These are phyloP conservation scores for Fusarium domesticum DNA, from an alignment of 2,329 filamentous ascomycete genomes.

Conservation along the genomic window DNA sequence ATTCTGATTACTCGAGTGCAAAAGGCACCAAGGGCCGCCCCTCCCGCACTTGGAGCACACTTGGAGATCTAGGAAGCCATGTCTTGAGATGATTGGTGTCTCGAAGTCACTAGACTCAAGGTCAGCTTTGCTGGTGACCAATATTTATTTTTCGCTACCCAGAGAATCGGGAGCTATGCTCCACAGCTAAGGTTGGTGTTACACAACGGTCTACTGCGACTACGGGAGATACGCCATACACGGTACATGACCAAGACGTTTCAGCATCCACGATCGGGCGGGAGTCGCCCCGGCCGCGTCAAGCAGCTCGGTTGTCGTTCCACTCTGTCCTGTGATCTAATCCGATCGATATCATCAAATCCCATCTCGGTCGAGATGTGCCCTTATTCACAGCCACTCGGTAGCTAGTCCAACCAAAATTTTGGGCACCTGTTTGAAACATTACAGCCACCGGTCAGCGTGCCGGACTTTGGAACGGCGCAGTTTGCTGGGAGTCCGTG, in stretches of 20 bases:
- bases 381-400: too few species aligned
- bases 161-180: constrained; percentile 34
- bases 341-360: too few species aligned
- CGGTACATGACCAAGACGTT: too few species aligned
- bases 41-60: constrained; percentile 28
- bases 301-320: too few species aligned
- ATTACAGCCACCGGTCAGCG: too few species aligned
- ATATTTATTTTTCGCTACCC: constrained; percentile 29
- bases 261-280: too few species aligned
- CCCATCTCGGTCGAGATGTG: too few species aligned
- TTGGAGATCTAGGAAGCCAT: constrained; percentile 14
- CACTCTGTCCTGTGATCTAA: too few species aligned
- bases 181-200: constrained; percentile 30
- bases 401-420: too few species aligned
- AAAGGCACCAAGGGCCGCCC: constrained; percentile 23
- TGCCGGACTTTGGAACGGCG: too few species aligned
- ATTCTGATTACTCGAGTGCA: constrained; percentile 22
- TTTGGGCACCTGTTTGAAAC: too few species aligned
- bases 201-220: constrained; percentile 18
- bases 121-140: constrained; percentile 25
- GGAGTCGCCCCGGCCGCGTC: not conserved
- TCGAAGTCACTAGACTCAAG: constrained; percentile 20
- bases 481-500: too few species aligned
- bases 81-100: constrained; percentile 24
- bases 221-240: not conserved